Conservation (phyloP, 129 eudicot genomes). For the Silybum marianum region DNA sequence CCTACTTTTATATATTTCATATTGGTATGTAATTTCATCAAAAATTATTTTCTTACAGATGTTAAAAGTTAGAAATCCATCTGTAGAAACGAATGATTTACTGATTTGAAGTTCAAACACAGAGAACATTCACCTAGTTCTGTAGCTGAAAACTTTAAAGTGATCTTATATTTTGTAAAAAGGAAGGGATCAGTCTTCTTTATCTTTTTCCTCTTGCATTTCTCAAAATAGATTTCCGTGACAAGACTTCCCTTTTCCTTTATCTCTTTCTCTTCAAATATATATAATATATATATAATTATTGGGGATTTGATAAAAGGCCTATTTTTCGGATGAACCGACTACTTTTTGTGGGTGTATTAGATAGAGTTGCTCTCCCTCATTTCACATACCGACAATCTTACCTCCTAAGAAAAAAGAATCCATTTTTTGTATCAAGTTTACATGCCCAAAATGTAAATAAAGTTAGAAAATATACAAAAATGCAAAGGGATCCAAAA, state of each 20-base stretch:
- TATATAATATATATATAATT: not conserved
- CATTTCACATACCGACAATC: constrained; percentile 8
- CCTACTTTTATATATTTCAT: not conserved
- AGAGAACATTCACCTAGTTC: not conserved
- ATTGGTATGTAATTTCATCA: not conserved
- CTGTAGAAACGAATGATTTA: not conserved
- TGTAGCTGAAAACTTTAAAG: not conserved
- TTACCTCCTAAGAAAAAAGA: constrained; percentile 6
- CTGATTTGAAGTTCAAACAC: not conserved
- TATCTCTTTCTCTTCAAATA: not conserved
- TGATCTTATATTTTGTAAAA: not conserved
- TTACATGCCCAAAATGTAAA: not conserved
- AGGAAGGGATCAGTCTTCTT: not conserved
- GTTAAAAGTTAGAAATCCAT: constrained; percentile 6
- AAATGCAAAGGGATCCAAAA: constrained; percentile 7
- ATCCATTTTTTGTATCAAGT: not conserved
- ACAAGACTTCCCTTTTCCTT: constrained; percentile 11
- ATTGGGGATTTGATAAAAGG: constrained; percentile 9
- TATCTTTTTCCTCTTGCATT: not conserved
- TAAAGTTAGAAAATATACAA: not conserved
- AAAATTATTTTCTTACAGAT: not conserved
- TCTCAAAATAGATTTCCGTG: not conserved
- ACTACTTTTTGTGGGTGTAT: not conserved
- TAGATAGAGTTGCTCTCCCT: not conserved
- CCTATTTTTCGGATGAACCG: not conserved